These are phyloP conservation scores for Leptographium radiaticola DNA, from an alignment of 2,329 filamentous ascomycete genomes.

Conservation along the genomic window DNA sequence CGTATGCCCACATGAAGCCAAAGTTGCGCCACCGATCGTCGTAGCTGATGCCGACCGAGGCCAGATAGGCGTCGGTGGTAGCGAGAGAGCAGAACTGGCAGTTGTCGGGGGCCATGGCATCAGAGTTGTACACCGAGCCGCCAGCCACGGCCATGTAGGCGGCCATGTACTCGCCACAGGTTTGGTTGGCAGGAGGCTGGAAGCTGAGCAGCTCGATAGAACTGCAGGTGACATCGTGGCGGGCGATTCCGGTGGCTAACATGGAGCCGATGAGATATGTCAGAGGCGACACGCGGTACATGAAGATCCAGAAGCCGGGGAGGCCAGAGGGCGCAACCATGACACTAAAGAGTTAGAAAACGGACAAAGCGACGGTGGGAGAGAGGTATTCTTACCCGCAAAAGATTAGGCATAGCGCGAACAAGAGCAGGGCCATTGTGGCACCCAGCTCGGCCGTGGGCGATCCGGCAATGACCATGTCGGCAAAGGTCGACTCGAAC, in stretches of 20 bases:
- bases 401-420: conserved; percentile 45
- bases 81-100: conserved; percentile 57
- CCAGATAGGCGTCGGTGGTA: conserved; percentile 48
- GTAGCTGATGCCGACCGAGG: conserved; percentile 35
- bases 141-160: conserved; percentile 34
- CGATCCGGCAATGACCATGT: conserved; percentile 56
- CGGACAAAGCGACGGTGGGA: neutral
- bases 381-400: conserved; percentile 33
- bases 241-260: conserved; percentile 50
- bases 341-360: conserved; percentile 23
- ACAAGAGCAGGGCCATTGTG: conserved; percentile 45
- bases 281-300: conserved; percentile 24
- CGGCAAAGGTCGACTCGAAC: conserved; percentile 57
- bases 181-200: conserved; percentile 46
- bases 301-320: conserved; percentile 65
- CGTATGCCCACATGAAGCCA: conserved; percentile 54
- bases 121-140: conserved; percentile 41
- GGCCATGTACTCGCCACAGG: conserved; percentile 52
- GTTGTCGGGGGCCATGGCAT: conserved; percentile 27
- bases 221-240: conserved; percentile 37
- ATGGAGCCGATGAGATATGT: conserved; percentile 54
- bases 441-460: conserved; percentile 57
- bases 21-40: conserved; percentile 54
- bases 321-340: conserved; percentile 43
- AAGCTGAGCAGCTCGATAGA: conserved; percentile 49